Evolutionary conservation across 2,329 filamentous ascomycete species (phyloP), one percentile per base, ranked within the genome.

Genomic region (Phialophora chinensis): DNA sequence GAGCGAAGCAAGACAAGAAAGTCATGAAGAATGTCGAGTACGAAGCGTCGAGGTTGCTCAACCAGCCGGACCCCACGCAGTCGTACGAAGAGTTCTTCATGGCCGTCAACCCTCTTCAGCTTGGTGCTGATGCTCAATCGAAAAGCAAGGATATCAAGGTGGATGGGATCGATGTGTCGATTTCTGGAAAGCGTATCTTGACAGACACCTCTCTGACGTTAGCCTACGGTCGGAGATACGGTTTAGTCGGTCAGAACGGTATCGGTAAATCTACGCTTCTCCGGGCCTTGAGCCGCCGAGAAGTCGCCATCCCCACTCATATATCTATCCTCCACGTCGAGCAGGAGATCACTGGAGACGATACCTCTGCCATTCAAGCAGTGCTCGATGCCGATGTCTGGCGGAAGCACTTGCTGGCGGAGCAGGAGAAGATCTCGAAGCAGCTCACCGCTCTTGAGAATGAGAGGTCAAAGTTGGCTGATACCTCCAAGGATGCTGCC

Each of bases 1-100:
- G 93, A 57, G 93, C 93, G 74, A 99, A 99, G 84, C 95, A 98
- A 83, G 95, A 93, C 82, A 96, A 96, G 85, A 99, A 99, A 84
- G 88, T 89, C 42, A 97, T 95, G 89, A 98, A 98, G 86, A 97
- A 90, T 63, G 95, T 99, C 73, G 92, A 97, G 80, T 99, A 99
- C 78, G 95, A 99, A 81, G 91, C 95, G 0, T 98, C 95, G 12
- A 89, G 89, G 72, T 84, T 99, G 72, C 88, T 99, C 72, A 90
- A 96, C 76, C 87, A 92, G 79, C 86, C 92, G 3, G 90, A 94
- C 74, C 87, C 90, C 74, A 84, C 93, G 12, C 90, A 97, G 84
- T 96, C 92, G 49, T 99, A 99, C 78, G 95, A 99, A 80, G 95
- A 99, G 78, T 98, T 99, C 82, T 99, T 96, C 86, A 98, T 99